Base-by-base conservation (phyloP, 2,329 filamentous ascomycete genomes). In the Fusarium sp. region DNA sequence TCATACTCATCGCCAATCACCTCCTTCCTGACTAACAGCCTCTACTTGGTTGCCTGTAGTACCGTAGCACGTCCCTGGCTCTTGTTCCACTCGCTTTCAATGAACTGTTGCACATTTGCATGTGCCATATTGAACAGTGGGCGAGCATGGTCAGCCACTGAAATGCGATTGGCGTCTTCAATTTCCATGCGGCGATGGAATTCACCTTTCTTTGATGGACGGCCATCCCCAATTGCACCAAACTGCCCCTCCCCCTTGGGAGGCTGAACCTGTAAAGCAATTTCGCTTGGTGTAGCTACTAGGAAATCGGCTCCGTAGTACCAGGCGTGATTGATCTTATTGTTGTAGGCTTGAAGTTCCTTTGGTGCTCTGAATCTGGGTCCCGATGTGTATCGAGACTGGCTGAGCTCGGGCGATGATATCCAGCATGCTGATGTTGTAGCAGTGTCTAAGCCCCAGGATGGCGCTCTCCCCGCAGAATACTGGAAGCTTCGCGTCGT, bases 101-200 rank as follows among this genome's bases (percentile, higher is more conserved):
- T 56, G 39, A 74, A 69, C 41, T 66, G 67, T 45, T 73, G 45
- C 44, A 84, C 64, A 9, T 78, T 78, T 25, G 76, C 79, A 63
- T 83, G 81, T 7, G 79, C 78, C 81, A 86, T 82, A 54, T 80
- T 82, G 15, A 88, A 59, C 16, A 87, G 78, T 4, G 84, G 83
- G 18, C 78, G 75, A 16, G 81, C 79, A 58, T 85, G 82, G 54
- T 85, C 82, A 4, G 78, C 70, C 6, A 78, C 77, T 9, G 82
- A 77, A 69, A 82, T 82, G 11, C 61, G 62, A 65, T 82, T 83
- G 35, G 82, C 83, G 39, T 85, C 79, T 5, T 79, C 75, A n/a
- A 84, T 66, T n/a, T 72, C 73, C 19, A 85, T 76, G 38, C 72
- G 66, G 6, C 62, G 75, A 38, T 80, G 79, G 44, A 77, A 67